Evolutionary conservation across 1,139 yeast species (phyloP).

Genomic region (Yamadazyma sp.): DNA sequence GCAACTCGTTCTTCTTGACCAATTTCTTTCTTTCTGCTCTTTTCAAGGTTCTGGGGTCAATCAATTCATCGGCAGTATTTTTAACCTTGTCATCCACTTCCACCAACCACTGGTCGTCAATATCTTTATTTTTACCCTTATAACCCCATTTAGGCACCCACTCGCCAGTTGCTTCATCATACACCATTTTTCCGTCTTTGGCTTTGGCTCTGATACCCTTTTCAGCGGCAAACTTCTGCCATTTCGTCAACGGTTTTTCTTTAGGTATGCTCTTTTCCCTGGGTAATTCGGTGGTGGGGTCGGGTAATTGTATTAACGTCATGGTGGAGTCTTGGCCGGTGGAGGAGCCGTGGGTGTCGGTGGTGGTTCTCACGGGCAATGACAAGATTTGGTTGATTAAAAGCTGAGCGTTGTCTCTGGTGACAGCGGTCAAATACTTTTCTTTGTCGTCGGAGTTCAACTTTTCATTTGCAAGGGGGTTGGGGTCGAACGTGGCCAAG

Average conservation of each 20-base stretch:
- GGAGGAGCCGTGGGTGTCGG: conserved; percentile 63
- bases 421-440: conserved; percentile 59
- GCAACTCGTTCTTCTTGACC: conserved; percentile 81
- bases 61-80: conserved; percentile 66
- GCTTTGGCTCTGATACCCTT: conserved; percentile 93
- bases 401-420: conserved; percentile 92
- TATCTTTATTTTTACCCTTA: conserved; percentile 84
- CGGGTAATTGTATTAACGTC: conserved; percentile 84
- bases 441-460: conserved; percentile 59
- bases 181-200: conserved; percentile 86
- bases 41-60: conserved; percentile 80
- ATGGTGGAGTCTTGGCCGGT: conserved; percentile 71
- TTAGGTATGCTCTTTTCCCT: conserved; percentile 96
- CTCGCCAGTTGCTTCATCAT: conserved; percentile 83
- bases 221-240: conserved; percentile 95
- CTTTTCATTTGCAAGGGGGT: conserved; percentile 69
- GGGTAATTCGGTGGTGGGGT: conserved; percentile 79
- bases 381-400: conserved; percentile 87
- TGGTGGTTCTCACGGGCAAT: conserved; percentile 82
- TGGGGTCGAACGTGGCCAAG: conserved; percentile 80
- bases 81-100: conserved; percentile 80
- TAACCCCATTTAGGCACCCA: conserved; percentile 99
- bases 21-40: conserved; percentile 84
- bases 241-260: conserved; percentile 86
- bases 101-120: conserved; percentile 93